Evolutionary conservation across 208 protist species (phyloP), one percentile per base, ranked within the genome.

Genomic region (Jaenimonas drosophilae): DNA sequence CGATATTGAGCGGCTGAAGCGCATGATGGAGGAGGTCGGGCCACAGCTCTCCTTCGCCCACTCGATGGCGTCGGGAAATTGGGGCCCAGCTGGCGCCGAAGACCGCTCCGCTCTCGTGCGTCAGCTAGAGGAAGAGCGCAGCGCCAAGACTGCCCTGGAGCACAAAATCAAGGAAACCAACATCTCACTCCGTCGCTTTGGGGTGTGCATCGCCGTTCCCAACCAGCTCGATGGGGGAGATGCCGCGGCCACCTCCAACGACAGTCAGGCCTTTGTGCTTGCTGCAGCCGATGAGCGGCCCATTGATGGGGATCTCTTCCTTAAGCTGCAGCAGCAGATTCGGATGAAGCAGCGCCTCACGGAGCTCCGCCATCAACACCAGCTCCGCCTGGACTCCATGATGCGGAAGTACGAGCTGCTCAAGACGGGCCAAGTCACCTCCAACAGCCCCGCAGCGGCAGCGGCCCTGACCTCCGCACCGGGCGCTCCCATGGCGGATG

Each of bases 351-450:
- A 89, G 48, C 71, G 87, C 21, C 68, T 94, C 12, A 70, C 73
- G 0, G 71, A 91, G 59, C 72, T 94, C 20, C 61, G 70, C 30
- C 87, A 94, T 42, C 76, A 88, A 54, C 87, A 91, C 37, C 87
- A 94, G 43, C 61, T 60, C 43, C 69, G 69, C 21, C 60, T 94
- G 6, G 76, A 88, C 33, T 76, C 84, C 51, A 77, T 94, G 69
- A 61, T 94, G 16, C 72, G 72, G 40, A 86, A 88, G 49, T 91
- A 90, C 52, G 81, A 94, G 49, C 64, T 89, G 38, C 70, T 93
- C 47, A 88, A 87, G 67, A 89, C 79, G 16, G 84, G 84, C 3
- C 66, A 64, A 34, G 65, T 75, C 0, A 91, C 83, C 14, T 27
- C 77, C 12, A 73, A 76, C 48, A 46, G 38, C 5, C 3, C 40